Percentiles rank a stretch among this genome's conserved stretches.
These are phyloP conservation scores for Arthroderma uncinatum DNA, from an alignment of 2,329 filamentous ascomycete genomes.

Conservation along the genomic window DNA sequence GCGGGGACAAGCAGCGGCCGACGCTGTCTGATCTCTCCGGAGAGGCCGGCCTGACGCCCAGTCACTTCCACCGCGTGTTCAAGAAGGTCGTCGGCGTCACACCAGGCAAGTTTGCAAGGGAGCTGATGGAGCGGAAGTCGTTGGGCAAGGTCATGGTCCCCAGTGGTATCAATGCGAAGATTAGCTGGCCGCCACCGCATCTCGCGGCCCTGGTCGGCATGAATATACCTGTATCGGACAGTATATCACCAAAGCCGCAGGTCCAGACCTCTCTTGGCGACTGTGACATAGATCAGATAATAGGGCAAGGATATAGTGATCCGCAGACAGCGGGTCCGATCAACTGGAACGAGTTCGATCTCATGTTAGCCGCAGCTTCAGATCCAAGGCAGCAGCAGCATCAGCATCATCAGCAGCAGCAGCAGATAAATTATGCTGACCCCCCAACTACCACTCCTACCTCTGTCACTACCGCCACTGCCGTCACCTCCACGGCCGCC, in stretches of 20 bases:
- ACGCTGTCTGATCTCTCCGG: conserved; percentile 38
- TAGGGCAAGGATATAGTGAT: neutral
- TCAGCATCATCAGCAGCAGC: neutral
- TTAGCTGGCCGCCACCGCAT: conserved; percentile 9
- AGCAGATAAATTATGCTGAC: neutral
- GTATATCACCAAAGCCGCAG: neutral
- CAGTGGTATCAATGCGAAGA: conserved; percentile 11
- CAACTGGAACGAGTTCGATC: conserved; percentile 31
- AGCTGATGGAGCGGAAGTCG: conserved; percentile 15
- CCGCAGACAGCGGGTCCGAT: conserved; percentile 5
- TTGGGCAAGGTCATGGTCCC: conserved; percentile 12
- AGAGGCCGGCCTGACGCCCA: conserved; percentile 39
- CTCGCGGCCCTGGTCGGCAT: neutral
- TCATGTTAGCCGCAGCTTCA: conserved; percentile 20
- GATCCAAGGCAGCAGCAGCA: conserved; percentile 2
- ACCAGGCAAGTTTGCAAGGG: conserved; percentile 32
- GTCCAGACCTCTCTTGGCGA: conserved; percentile 2
- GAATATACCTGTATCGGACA: neutral
- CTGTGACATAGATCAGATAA: neutral
- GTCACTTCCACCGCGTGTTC: conserved; percentile 47
- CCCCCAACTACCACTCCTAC: neutral
- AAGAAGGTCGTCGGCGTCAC: conserved; percentile 43
- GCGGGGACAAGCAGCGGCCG: conserved; percentile 21
- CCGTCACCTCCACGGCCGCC: no score
- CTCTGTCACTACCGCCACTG: no score